Conservation (phyloP, 2,329 filamentous ascomycete species). For the Xylariaceae sp. region DNA sequence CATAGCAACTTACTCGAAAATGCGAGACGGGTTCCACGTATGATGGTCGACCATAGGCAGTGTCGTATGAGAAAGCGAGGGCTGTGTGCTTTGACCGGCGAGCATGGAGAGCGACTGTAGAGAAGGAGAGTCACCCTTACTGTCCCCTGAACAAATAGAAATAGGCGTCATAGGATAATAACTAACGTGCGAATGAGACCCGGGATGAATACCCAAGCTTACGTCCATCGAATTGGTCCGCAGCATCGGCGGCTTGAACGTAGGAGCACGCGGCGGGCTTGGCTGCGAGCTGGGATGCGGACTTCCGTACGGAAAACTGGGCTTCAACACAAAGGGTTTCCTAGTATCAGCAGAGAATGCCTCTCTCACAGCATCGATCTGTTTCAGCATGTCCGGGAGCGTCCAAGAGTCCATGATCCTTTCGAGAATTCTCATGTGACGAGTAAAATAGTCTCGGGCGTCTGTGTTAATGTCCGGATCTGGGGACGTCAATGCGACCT, state of each 20-base stretch:
- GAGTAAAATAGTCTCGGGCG: constrained; percentile 80
- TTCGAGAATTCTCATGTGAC: constrained; percentile 91
- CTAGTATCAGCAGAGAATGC: constrained; percentile 83
- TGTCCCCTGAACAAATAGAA: constrained; percentile 65
- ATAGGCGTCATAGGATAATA: constrained; percentile 77
- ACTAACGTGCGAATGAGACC: constrained; percentile 57
- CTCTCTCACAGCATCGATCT: constrained; percentile 82
- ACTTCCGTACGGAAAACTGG: constrained; percentile 80
- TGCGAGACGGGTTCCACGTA: constrained; percentile 77
- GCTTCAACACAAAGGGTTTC: constrained; percentile 84
- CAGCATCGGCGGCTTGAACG: constrained; percentile 44
- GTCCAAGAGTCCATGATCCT: constrained; percentile 77
- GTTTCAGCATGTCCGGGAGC: constrained; percentile 82
- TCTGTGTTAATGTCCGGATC: constrained; percentile 82
- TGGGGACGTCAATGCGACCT: constrained; percentile 91
- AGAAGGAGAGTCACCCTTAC: constrained; percentile 71
- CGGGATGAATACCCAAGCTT: constrained; percentile 48
- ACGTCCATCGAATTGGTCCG: constrained; percentile 49
- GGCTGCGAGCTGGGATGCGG: constrained; percentile 60
- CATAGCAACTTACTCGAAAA: constrained; percentile 71
- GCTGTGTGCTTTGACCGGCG: constrained; percentile 51
- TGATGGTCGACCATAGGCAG: constrained; percentile 59
- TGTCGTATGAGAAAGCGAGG: constrained; percentile 43
- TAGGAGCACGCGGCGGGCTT: constrained; percentile 55
- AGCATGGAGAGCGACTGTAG: constrained; percentile 69